phyloP scores from a whole-genome alignment of 805 yeast genomes.

The Kregervanrija fluxuum region DNA sequence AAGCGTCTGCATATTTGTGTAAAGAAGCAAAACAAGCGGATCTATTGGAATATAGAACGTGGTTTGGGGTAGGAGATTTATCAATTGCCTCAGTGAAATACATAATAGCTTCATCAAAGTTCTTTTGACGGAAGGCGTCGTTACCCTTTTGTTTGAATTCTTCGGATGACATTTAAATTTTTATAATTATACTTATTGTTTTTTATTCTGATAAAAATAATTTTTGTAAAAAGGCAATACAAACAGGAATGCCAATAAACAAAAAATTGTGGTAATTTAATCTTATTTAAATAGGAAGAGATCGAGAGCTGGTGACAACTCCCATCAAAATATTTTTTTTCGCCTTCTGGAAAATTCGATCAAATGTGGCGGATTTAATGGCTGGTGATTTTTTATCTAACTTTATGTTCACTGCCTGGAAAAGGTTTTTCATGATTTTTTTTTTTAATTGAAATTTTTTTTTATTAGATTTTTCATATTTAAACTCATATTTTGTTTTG shows the following conservation, averaged over 20 bases:
- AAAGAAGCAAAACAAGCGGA: slow-evolving; percentile 85
- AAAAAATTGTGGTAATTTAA: background rate
- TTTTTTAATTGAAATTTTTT: background rate
- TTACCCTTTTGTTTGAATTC: slow-evolving; percentile 89
- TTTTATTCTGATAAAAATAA: no score
- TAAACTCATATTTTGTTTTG: background rate
- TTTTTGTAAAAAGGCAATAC: background rate
- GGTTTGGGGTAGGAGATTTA: slow-evolving; percentile 75
- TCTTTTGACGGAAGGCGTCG: slow-evolving; percentile 84
- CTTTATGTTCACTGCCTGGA: slow-evolving; percentile 2
- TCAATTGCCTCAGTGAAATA: slow-evolving; percentile 82
- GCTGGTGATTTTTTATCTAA: background rate
- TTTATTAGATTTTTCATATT: background rate
- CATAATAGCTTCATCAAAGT: slow-evolving; percentile 73
- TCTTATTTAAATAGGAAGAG: no score
- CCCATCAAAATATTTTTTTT: no score
- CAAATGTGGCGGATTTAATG: no score
- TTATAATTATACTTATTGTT: no score
- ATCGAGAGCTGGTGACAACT: no score
- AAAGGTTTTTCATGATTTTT: background rate
- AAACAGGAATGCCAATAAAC: background rate
- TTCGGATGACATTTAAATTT: slow-evolving; percentile 47
- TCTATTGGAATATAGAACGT: slow-evolving; percentile 88
- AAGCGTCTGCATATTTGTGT: slow-evolving; percentile 65
- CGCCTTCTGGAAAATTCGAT: no score